phyloP scores from a whole-genome alignment of 345 rosid species.

The Eucalyptus victrix region DNA sequence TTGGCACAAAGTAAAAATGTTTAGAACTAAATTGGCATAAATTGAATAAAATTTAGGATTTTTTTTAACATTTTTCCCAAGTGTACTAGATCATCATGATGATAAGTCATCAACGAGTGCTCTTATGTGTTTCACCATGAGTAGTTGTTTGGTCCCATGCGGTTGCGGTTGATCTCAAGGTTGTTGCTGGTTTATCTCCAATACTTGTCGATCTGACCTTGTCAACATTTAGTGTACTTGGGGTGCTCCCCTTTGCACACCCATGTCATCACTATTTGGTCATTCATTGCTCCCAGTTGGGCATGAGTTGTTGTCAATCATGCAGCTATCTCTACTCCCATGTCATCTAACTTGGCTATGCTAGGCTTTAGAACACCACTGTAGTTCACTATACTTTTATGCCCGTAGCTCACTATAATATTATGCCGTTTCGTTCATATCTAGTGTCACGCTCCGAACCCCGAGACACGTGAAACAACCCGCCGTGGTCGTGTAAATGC shows the following conservation, averaged over 20 bases:
- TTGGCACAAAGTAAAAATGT: too few species aligned
- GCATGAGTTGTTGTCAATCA: not conserved
- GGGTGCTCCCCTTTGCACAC: not conserved
- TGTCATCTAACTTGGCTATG: not conserved
- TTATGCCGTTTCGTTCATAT: not conserved
- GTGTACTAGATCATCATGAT: too few species aligned
- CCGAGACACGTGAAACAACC: too few species aligned
- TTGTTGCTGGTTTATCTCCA: not conserved
- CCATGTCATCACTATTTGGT: not conserved
- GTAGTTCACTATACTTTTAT: too few species aligned
- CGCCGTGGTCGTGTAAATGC: too few species aligned
- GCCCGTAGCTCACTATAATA: not conserved
- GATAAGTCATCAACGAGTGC: too few species aligned
- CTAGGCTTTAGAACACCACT: not conserved
- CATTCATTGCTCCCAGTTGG: not conserved
- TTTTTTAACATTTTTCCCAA: fast-evolving
- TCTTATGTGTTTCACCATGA: fast-evolving
- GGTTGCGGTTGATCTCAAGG: too few species aligned
- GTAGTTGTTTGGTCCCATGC: too few species aligned
- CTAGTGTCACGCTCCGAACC: too few species aligned
- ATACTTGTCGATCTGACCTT: fast-evolving
- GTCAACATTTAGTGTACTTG: not conserved
- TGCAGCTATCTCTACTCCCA: not conserved
- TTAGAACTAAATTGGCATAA: too few species aligned
- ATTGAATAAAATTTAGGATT: too few species aligned